phyloP scores from a whole-genome alignment of 1,284 basidiomycete genomes.

The Dichomitus squalens region DNA sequence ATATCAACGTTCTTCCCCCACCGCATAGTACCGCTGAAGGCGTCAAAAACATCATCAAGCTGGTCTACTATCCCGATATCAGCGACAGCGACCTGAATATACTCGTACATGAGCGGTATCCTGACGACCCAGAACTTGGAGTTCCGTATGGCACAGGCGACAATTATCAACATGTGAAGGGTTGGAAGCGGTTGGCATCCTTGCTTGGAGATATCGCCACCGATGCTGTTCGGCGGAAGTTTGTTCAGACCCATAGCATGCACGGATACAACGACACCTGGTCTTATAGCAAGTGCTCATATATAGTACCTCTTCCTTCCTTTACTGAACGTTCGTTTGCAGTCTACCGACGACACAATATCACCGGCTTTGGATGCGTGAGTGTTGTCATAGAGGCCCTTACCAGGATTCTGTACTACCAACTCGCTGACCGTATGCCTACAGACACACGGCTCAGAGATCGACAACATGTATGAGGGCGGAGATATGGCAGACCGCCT shows the following conservation, averaged over 20 bases:
- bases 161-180: constrained; percentile 44
- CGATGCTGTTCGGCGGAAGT: constrained; percentile 43
- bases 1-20: too few relatives aligned
- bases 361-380: background rate
- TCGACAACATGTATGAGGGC: constrained; percentile 11
- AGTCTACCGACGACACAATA: constrained; percentile 25
- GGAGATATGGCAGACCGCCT: constrained; percentile 17
- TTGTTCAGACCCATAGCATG: constrained; percentile 29
- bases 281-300: constrained; percentile 42
- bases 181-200: constrained; percentile 55
- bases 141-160: constrained; percentile 54
- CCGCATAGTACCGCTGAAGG: background rate
- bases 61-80: background rate
- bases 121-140: constrained; percentile 37
- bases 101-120: constrained; percentile 21
- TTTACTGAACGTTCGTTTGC: constrained; percentile 37
- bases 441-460: constrained; percentile 13
- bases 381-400: background rate
- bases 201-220: constrained; percentile 53
- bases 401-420: too few relatives aligned
- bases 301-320: constrained; percentile 43
- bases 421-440: too few relatives aligned
- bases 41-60: background rate
- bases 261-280: constrained; percentile 44
- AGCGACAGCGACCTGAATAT: background rate